phyloP scores from a whole-genome alignment of 2,329 filamentous ascomycete species.

The Penicillium sp. region DNA sequence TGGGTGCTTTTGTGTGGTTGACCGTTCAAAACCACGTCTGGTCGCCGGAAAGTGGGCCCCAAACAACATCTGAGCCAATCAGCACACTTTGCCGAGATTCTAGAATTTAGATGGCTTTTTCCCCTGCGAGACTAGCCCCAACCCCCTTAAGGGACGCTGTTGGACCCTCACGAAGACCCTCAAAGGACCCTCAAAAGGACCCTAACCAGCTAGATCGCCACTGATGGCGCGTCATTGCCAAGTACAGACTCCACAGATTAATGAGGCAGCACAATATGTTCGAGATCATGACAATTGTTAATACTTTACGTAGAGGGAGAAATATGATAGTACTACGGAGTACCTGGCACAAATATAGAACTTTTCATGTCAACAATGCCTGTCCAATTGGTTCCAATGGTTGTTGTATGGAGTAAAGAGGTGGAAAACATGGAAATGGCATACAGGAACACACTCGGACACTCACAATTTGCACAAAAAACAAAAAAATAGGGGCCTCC shows the following conservation, averaged over 20 bases:
- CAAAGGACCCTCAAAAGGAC: neutral
- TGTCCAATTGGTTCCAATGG: neutral
- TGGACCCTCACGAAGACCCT: neutral
- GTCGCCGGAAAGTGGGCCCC: neutral
- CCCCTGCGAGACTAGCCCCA: neutral
- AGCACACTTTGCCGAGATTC: neutral
- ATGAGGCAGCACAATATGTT: neutral
- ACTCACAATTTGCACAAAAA: neutral
- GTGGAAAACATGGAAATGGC: no score
- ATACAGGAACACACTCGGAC: neutral
- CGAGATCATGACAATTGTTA: neutral
- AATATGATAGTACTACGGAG: neutral
- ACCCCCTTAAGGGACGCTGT: neutral
- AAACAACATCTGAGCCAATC: neutral
- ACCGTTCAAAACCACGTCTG: neutral
- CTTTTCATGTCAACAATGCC: neutral
- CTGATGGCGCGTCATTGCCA: slow-evolving; percentile 6
- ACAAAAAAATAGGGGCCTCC: neutral
- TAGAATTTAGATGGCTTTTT: neutral
- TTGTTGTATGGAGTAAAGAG: no score
- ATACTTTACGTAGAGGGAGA: neutral
- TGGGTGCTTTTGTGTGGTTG: neutral
- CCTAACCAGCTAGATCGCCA: slow-evolving; percentile 8
- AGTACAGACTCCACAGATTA: neutral
- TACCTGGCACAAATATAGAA: neutral